Evolutionary conservation across 768 basidiomycete species (phyloP), one percentile per base, ranked within the genome.

Genomic region (Rickenella mellea): DNA sequence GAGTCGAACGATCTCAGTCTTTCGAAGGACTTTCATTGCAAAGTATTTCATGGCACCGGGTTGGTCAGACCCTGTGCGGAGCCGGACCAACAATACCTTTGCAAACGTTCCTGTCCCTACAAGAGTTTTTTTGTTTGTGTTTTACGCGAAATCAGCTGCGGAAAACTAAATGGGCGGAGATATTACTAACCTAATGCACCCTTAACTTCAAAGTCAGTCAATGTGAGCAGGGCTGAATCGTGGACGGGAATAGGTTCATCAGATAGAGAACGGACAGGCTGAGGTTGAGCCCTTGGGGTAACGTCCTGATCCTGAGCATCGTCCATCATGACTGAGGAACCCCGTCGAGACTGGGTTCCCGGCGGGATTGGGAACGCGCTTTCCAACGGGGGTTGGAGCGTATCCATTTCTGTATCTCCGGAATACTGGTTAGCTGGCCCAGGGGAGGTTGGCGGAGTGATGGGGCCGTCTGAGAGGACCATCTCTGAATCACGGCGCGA

Each of bases 81-180:
- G 78, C 43, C 88, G 82, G 28, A 96, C 93, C 2, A 98, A 74
- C 28, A 97, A 68, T 12, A 99, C 96, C 44, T 87, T 78, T 37
- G 80, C 96, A 63, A 99, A 99, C 0, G 96, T 99, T 2, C 96
- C 96, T 1, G 94, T 94, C 21, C 96, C 94, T 89, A 46, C 31
- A 46, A 27, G 15, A 17, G n/a, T n/a, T n/a, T n/a, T n/a, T n/a
- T n/a, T n/a, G n/a, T n/a, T n/a, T n/a, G n/a, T 24, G 7, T 11
- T 28, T 22, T 19, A 25, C 4, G 20, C n/a, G 8, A 36, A 15
- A 41, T 25, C 17, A 5, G 25, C 33, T 54, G 15, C 47, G 43
- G 12, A 9, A 43, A 14, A 5, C 8, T 21, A 26, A 25, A 45
- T 19, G 38, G 17, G 37, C 45, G n/a, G 42, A 28, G 28, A 29